Conservation (phyloP, 2,329 filamentous ascomycete genomes). For the Chalara sp. region DNA sequence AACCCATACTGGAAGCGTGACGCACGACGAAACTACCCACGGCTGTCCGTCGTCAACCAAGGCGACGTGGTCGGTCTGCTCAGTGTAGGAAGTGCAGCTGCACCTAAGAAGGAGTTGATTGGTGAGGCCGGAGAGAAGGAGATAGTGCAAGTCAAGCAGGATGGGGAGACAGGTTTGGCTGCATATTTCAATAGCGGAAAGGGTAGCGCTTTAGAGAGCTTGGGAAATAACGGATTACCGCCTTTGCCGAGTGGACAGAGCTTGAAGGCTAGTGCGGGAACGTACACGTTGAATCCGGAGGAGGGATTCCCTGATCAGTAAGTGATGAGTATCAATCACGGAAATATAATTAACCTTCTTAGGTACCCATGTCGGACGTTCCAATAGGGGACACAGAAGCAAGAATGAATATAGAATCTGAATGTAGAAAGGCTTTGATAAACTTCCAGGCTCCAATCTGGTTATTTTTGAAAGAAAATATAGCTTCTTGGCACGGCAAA, state of each 20-base stretch:
- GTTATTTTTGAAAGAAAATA: too few relatives aligned
- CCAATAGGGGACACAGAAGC: slow-evolving; percentile 1
- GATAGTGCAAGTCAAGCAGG: slow-evolving; percentile 68
- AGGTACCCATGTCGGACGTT: slow-evolving; percentile 11
- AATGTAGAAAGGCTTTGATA: too few relatives aligned
- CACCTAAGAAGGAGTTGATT: slow-evolving; percentile 77
- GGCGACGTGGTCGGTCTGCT: slow-evolving; percentile 80
- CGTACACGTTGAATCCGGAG: slow-evolving; percentile 58
- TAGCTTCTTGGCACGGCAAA: too few relatives aligned
- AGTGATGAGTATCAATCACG: slow-evolving; percentile 29
- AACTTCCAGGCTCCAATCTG: too few relatives aligned
- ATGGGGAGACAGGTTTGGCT: slow-evolving; percentile 68
- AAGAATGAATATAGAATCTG: neutral
- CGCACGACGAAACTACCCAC: slow-evolving; percentile 72
- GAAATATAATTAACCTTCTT: neutral
- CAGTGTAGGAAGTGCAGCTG: slow-evolving; percentile 72
- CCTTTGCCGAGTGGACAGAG: slow-evolving; percentile 68
- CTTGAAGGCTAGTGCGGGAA: slow-evolving; percentile 52
- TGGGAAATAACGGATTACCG: slow-evolving; percentile 74
- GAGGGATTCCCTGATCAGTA: slow-evolving; percentile 66
- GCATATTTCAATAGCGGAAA: slow-evolving; percentile 59
- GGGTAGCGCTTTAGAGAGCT: slow-evolving; percentile 45
- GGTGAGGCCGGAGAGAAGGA: slow-evolving; percentile 66
- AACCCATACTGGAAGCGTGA: slow-evolving; percentile 98
- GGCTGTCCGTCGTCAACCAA: slow-evolving; percentile 73